Evolutionary conservation across 2,329 filamentous ascomycete species (phyloP), one percentile per base, ranked within the genome.

Genomic region (Epichloe bromicola): DNA sequence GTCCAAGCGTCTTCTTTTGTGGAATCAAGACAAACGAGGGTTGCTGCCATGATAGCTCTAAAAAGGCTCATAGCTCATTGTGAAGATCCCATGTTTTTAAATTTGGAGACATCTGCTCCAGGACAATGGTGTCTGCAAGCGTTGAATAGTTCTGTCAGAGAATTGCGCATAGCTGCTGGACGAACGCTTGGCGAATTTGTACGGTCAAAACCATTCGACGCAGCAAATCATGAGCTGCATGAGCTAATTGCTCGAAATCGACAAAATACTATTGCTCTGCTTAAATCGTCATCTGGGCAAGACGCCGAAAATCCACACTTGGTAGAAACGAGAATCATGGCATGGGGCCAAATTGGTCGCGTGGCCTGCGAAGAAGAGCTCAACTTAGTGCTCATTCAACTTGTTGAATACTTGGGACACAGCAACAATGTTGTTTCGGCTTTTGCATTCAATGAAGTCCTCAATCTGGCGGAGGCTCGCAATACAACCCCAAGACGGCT

Each of bases 381-480:
- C 51, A 93, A 93, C 58, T 78, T 96, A 49, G 85, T 93, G 20
- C 72, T 98, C 33, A 76, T 95, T 51, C 83, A 86, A 57, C 75
- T 97, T 6, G 74, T 96, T 8, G 86, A 95, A 52, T 95, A 93
- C 62, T 73, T 97, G 8, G 91, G 91, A 7, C 85, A 93, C 67
- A 74, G 79, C 41, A 95, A 94, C 63, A 78, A 80, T 39, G 78
- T 95, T 34, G 74, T 95, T 8, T 88, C 84, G 49, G 85, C 84
- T 4, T 79, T 89, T 56, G 88, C 91, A 3, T 93, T 89, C 63
- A 85, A 86, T 57, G 90, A 95, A 67, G 71, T 95, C 39, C 74
- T 85, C 19, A 82, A 81, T 54, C 74, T 97, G 46, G 85, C 89
- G 1, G 77, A 83, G 48, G 71, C 74, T 46, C 76, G 82, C 40